phyloP scores from a whole-genome alignment of 371 early-diverging fungal genomes.

The Mortierella sp. region DNA sequence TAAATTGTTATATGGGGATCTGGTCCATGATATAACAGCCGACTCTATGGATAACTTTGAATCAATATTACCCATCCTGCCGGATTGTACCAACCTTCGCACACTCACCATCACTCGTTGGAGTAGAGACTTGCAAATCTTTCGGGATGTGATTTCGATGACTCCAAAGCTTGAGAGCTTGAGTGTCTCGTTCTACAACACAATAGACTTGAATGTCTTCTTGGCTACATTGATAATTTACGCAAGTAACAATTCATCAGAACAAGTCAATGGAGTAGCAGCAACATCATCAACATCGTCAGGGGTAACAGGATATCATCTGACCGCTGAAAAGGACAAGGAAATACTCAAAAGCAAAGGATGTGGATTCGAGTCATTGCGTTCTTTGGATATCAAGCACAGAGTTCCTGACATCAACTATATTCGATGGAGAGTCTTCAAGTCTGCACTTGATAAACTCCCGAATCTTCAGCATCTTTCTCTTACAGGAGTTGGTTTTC shows the following conservation, averaged over 20 bases:
- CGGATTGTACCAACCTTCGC: conserved; percentile 30
- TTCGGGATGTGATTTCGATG: conserved; percentile 3
- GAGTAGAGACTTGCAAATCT: conserved; percentile 23
- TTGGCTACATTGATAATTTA: conserved; percentile 3
- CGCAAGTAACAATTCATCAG: neutral
- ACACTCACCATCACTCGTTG: conserved; percentile 36
- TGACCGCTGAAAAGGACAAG: neutral
- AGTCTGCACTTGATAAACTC: conserved; percentile 17
- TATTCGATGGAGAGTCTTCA: conserved; percentile 34
- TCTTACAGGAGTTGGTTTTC: conserved; percentile 35
- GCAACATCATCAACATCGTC: neutral
- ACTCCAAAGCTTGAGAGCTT: conserved; percentile 20
- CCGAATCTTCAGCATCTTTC: conserved; percentile 22
- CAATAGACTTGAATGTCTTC: conserved; percentile 33
- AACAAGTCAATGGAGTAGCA: neutral
- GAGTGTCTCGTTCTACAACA: conserved; percentile 36
- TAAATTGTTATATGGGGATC: conserved; percentile 6
- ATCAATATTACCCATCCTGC: conserved; percentile 17
- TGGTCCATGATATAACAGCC: conserved; percentile 30
- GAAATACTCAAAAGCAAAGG: neutral
- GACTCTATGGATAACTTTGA: conserved; percentile 46
- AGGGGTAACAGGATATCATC: neutral
- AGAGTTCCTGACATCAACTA: conserved; percentile 39
- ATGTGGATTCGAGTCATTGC: conserved; percentile 3
- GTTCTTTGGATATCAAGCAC: conserved; percentile 30